These are phyloP conservation scores for Candida qinlingensis DNA, from an alignment of 805 yeast genomes.

Conservation along the genomic window DNA sequence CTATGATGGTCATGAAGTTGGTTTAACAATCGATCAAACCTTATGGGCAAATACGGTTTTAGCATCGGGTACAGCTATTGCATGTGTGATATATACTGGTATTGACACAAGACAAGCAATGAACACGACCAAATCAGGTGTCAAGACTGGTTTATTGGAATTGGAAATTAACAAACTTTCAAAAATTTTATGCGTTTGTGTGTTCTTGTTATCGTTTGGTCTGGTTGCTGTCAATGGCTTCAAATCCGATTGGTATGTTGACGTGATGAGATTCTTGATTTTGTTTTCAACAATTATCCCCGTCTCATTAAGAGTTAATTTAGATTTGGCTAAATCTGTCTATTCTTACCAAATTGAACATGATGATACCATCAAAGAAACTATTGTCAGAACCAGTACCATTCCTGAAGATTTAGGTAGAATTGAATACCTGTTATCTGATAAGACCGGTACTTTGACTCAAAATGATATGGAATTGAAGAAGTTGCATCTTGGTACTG, in stretches of 20 bases:
- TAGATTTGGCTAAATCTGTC: conserved; percentile 93
- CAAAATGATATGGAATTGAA: conserved; percentile 97
- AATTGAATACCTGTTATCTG: conserved; percentile 85
- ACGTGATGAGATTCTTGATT: conserved; percentile 84
- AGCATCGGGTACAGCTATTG: conserved; percentile 90
- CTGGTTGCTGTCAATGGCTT: conserved; percentile 82
- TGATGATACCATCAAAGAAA: conserved; percentile 72
- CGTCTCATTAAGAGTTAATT: conserved; percentile 87
- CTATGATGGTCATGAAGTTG: conserved; percentile 50
- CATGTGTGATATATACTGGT: conserved; percentile 88
- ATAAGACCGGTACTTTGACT: conserved; percentile 95
- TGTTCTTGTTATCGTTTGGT: conserved; percentile 67
- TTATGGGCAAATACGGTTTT: conserved; percentile 98
- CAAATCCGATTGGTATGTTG: conserved; percentile 76
- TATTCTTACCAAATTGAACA: conserved; percentile 94
- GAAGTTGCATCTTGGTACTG: conserved; percentile 87
- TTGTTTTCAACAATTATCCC: conserved; percentile 94
- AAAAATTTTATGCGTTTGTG: conserved; percentile 83
- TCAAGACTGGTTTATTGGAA: conserved; percentile 85
- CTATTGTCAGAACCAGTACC: conserved; percentile 94
- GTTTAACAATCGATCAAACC: conserved; percentile 83
- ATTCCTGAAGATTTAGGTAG: conserved; percentile 98
- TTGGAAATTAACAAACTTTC: conserved; percentile 85
- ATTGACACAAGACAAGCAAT: conserved; percentile 88
- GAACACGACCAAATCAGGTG: conserved; percentile 85